Conservation (phyloP, 2,329 filamentous ascomycete genomes). For the Fusarium sp. region DNA sequence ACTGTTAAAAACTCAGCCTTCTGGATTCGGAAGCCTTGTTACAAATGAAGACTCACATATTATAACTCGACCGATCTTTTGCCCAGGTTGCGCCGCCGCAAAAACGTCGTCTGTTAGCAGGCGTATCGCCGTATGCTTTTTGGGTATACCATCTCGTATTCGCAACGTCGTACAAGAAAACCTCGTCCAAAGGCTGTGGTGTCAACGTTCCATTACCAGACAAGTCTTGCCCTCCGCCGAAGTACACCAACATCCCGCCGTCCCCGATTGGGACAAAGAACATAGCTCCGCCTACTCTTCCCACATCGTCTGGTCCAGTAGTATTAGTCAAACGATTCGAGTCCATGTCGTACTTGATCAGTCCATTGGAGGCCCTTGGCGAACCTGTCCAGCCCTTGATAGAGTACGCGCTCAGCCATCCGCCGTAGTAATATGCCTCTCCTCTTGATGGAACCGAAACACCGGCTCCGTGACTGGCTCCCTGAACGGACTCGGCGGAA, state of each 20-base stretch:
- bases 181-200: constrained; percentile 7
- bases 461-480: constrained; percentile 13
- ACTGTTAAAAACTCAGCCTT: background rate
- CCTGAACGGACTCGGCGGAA: background rate
- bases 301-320: background rate
- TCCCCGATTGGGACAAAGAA: constrained; percentile 1
- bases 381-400: background rate
- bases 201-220: background rate
- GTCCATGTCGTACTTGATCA: constrained; percentile 18
- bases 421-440: constrained; percentile 16
- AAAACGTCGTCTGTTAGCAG: background rate
- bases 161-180: constrained; percentile 5
- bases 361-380: background rate
- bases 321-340: constrained; percentile 9
- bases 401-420: constrained; percentile 9
- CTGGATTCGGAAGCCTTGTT: accelerated
- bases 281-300: constrained; percentile 5
- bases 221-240: constrained; percentile 3
- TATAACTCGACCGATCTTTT: constrained; percentile 16
- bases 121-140: background rate
- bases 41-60: constrained; percentile 3
- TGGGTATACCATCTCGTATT: constrained; percentile 19
- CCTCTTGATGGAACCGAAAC: constrained; percentile 6
- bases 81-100: constrained; percentile 20
- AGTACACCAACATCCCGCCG: constrained; percentile 14